phyloP scores from a whole-genome alignment of 768 basidiomycete species.

The Termitomyces sp. region DNA sequence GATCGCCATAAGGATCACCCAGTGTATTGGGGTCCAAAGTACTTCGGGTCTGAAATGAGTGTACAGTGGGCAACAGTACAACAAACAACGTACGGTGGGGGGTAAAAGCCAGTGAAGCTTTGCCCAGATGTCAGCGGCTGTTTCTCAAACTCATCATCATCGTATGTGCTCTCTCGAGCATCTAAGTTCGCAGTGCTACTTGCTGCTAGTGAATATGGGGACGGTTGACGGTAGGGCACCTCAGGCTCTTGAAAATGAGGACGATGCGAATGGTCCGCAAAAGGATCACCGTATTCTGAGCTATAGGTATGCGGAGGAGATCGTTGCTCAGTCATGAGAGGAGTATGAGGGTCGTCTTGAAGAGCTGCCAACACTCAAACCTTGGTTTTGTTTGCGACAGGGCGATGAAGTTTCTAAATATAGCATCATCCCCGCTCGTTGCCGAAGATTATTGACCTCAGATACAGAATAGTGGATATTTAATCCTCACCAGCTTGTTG shows the following conservation, averaged over 20 bases:
- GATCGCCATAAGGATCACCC: conserved; percentile 61
- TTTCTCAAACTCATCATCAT: conserved; percentile 76
- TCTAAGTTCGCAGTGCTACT: conserved; percentile 50
- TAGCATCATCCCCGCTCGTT: conserved; percentile 13
- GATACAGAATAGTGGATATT: neutral
- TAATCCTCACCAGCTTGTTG: neutral
- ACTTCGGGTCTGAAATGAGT: conserved; percentile 19
- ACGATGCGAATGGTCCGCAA: conserved; percentile 61
- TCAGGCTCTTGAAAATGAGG: conserved; percentile 58
- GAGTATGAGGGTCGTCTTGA: conserved; percentile 11
- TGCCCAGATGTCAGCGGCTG: conserved; percentile 64
- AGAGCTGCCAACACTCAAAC: conserved; percentile 17
- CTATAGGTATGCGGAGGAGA: conserved; percentile 28
- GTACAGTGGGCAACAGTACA: neutral
- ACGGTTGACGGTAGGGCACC: conserved; percentile 33
- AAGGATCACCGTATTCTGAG: conserved; percentile 56
- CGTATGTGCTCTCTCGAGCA: conserved; percentile 40
- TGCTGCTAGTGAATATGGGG: conserved; percentile 41
- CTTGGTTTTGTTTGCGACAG: conserved; percentile 19
- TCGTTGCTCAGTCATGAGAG: conserved; percentile 33
- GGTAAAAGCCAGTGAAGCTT: conserved; percentile 62
- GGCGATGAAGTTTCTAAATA: conserved; percentile 15
- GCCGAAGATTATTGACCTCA: neutral
- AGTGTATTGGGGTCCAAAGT: conserved; percentile 52
- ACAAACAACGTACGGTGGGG: conserved; percentile 53